phyloP scores from a whole-genome alignment of 164 flowering plant genomes.

The Nymphaea colorata region DNA sequence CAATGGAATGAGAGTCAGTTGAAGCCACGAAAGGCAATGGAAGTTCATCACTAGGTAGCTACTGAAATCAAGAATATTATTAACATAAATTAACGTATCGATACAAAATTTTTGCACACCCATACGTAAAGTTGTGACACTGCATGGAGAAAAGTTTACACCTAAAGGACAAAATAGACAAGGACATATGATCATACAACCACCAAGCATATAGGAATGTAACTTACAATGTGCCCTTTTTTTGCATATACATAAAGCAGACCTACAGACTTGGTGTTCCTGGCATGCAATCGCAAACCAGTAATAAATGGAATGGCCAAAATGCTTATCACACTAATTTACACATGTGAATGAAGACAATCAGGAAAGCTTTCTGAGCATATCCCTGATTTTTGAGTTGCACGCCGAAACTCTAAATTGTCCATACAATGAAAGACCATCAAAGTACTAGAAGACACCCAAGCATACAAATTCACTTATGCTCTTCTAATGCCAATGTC shows the following conservation, averaged over 20 bases:
- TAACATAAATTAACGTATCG: background rate
- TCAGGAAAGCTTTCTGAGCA: no score
- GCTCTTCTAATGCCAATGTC: conserved; percentile 32
- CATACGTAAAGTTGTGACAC: no score
- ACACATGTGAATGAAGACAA: no score
- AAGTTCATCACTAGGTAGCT: background rate
- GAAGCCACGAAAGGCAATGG: background rate
- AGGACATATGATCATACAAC: background rate
- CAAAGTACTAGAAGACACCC: conserved; percentile 24
- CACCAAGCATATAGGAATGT: no score
- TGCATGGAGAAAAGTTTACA: background rate
- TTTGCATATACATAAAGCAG: no score
- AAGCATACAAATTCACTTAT: conserved; percentile 25
- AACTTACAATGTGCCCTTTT: no score
- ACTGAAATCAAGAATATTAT: background rate
- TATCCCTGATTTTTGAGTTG: conserved; percentile 16
- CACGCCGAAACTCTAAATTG: conserved; percentile 21
- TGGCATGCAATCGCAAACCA: no score
- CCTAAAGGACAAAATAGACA: background rate
- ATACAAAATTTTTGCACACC: no score
- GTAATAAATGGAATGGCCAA: no score
- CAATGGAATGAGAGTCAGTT: no score
- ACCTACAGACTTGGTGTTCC: no score
- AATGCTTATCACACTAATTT: no score
- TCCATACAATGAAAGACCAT: conserved; percentile 5